These are phyloP conservation scores for Pseudogymnoascus sp. DNA, from an alignment of 2,329 filamentous ascomycete genomes.

Conservation along the genomic window DNA sequence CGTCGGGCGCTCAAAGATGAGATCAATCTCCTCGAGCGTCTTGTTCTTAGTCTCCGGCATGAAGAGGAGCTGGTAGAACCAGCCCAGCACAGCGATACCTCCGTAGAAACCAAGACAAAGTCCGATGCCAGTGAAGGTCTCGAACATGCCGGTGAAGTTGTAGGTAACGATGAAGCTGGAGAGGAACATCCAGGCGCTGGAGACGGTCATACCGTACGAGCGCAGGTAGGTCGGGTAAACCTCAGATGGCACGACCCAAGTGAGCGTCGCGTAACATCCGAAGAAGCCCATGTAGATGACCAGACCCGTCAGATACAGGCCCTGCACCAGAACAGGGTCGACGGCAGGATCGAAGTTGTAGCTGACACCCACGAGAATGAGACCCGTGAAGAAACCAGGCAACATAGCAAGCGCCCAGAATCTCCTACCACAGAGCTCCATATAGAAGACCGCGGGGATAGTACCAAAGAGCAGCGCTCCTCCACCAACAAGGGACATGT, in stretches of 20 bases:
- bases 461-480: constrained; percentile 59
- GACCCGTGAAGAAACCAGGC: constrained; percentile 62
- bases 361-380: constrained; percentile 56
- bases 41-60: constrained; percentile 66
- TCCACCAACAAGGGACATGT: constrained; percentile 69
- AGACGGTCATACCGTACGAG: constrained; percentile 66
- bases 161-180: constrained; percentile 67
- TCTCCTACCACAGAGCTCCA: constrained; percentile 64
- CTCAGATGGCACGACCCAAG: constrained; percentile 60
- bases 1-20: constrained; percentile 57
- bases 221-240: constrained; percentile 67
- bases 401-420: constrained; percentile 70
- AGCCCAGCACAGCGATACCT: constrained; percentile 61
- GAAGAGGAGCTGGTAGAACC: constrained; percentile 65
- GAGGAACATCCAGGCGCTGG: constrained; percentile 60
- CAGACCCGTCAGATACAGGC: constrained; percentile 58
- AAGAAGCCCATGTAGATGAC: constrained; percentile 64
- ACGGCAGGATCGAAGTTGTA: constrained; percentile 32
- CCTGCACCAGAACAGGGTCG: constrained; percentile 40
- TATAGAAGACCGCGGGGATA: constrained; percentile 59
- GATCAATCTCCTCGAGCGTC: constrained; percentile 63
- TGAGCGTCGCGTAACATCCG: constrained; percentile 55
- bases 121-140: constrained; percentile 58
- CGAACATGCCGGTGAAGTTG: constrained; percentile 65
- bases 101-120: constrained; percentile 65